A percentile compares a stretch with the other conserved stretches of the same genome.
phyloP scores from a whole-genome alignment of 139 green algal species.

The Prasinococcaceae sp. region DNA sequence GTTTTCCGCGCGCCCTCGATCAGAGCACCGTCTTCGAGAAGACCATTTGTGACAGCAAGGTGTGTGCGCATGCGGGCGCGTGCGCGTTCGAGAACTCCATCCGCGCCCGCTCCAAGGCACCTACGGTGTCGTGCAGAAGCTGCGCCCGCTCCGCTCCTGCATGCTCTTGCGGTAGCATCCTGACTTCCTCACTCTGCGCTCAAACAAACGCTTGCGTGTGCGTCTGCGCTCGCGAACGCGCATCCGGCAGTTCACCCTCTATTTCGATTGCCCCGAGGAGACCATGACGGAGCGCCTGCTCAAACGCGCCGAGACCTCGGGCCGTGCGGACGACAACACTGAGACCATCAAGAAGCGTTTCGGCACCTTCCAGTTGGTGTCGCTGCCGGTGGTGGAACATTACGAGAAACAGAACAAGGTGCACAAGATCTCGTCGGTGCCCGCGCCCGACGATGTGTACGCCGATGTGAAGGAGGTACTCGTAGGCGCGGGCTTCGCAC shows the following conservation, averaged over 20 bases:
- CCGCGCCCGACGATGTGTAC: conserved; percentile 7
- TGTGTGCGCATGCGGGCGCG: too few species aligned
- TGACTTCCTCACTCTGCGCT: too few species aligned
- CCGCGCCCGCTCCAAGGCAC: conserved; percentile 3
- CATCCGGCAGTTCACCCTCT: too few species aligned
- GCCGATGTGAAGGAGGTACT: conserved; percentile 6
- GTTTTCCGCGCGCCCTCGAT: conserved; percentile 25
- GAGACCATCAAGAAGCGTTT: conserved; percentile 52
- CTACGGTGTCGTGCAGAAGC: too few species aligned
- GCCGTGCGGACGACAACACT: conserved; percentile 49
- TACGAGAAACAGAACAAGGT: conserved; percentile 3
- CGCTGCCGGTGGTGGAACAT: conserved; percentile 1
- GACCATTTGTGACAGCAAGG: too few species aligned
- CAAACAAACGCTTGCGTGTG: too few species aligned
- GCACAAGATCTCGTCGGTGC: conserved; percentile 1
- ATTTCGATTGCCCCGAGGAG: too few species aligned
- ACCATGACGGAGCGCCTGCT: conserved; percentile 38
- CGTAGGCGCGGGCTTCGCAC: too few species aligned
- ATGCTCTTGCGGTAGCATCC: too few species aligned
- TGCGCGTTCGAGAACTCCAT: conserved; percentile 7
- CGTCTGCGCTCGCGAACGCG: too few species aligned
- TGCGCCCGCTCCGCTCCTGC: too few species aligned
- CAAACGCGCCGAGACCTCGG: conserved; percentile 41
- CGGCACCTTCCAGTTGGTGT: conserved; percentile 22
- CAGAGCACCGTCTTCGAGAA: conserved; percentile 20